Evolutionary conservation across 2,329 filamentous ascomycete species (phyloP), one percentile per base, ranked within the genome.

Genomic region (Monosporascus sp.): DNA sequence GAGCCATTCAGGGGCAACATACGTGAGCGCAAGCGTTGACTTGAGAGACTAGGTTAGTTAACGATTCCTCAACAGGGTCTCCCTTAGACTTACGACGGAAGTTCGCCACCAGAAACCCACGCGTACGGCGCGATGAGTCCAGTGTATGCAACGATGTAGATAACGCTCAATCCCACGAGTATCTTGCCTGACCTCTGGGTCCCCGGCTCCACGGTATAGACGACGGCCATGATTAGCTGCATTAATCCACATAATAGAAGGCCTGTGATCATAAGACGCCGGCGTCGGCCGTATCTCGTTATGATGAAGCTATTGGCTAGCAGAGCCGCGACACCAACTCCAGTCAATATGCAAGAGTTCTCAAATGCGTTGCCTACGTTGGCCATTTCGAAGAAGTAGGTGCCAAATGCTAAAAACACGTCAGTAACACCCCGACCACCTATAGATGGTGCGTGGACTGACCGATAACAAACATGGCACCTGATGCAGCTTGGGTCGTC

Each of bases 381-480:
- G 37, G 80, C 79, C 76, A 83, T 82, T 59, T 78, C 73, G 62
- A 84, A 81, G 70, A 83, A 83, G 64, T 83, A 84, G 1, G 80
- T 82, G 24, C 74, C 73, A 57, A 79, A 80, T 1, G 76, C 78
- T 80, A 38, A 9, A 31, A 63, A 60, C 11, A 9, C 36, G 55
- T 34, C 56, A 51, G 22, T 17, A 41, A 31, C 3, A 17, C 18
- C 22, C 2, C 2, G 22, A 44, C 1, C 2, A 11, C 14, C 27
- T 46, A 24, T 22, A 51, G 18, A 31, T 18, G 50, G 7, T 25
- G 20, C 24, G 17, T 3, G 1, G 9, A 45, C 49, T 5, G 61
- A 73, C 77, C 77, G 39, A 83, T 81, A 58, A 82, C 73, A 51
- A 77, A 81, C 77, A 81, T 82, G 18, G 77, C 74, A 9, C 79